A percentile compares a stretch with the other conserved stretches of the same genome.
Conservation (phyloP, 2,329 filamentous ascomycete genomes). For the Gaeumannomyces sp. region DNA sequence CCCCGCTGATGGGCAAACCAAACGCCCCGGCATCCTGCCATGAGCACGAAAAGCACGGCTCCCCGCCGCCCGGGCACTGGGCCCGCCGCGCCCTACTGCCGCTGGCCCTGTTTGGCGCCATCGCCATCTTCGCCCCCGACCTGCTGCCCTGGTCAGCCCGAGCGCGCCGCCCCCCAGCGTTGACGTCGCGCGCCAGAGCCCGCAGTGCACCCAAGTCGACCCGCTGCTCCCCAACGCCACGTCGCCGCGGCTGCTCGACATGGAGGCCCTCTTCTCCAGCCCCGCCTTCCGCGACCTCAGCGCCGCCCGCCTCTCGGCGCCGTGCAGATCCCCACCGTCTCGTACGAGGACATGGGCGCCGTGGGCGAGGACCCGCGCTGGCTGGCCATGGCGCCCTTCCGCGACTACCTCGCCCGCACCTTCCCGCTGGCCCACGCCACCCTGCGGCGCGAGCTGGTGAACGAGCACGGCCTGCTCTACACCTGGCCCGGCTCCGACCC, state of each 20-base stretch:
- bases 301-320: conserved; percentile 23
- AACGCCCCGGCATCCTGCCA: too few relatives aligned
- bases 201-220: conserved; percentile 8
- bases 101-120: too few relatives aligned
- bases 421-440: conserved; percentile 46
- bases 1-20: too few relatives aligned
- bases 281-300: conserved; percentile 19
- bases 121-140: too few relatives aligned
- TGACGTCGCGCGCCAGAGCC: background rate
- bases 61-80: too few relatives aligned
- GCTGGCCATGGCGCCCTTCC: conserved; percentile 50
- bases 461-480: conserved; percentile 53
- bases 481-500: conserved; percentile 48
- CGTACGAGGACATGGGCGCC: conserved; percentile 36
- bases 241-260: conserved; percentile 13
- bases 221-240: conserved; percentile 1
- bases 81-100: too few relatives aligned
- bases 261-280: conserved; percentile 18
- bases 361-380: conserved; percentile 52
- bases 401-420: conserved; percentile 38
- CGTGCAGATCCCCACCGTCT: conserved; percentile 26
- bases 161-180: too few relatives aligned
- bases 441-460: conserved; percentile 46
- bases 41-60: too few relatives aligned
- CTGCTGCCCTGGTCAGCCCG: too few relatives aligned